phyloP scores from a whole-genome alignment of 495 filamentous ascomycete species.

The Hyaloscypha bicolor region DNA sequence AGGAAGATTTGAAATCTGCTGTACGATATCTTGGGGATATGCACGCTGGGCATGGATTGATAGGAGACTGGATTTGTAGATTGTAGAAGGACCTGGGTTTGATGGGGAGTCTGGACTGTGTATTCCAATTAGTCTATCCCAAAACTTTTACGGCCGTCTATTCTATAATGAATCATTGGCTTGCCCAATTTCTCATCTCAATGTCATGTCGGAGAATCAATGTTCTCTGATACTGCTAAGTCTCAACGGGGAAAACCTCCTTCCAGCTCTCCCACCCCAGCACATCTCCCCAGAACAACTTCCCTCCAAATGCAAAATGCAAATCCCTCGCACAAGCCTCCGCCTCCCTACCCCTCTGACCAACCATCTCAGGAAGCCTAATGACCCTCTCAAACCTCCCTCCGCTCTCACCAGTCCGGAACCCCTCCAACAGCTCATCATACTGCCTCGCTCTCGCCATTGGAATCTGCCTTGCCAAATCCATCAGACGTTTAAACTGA shows the following conservation, averaged over 20 bases:
- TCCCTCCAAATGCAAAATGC: constrained; percentile 24
- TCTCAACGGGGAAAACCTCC: background rate
- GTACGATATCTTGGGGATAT: background rate
- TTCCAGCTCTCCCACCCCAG: constrained; percentile 22
- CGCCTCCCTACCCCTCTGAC: constrained; percentile 1
- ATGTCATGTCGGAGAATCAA: background rate
- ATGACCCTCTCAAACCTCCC: constrained; percentile 20
- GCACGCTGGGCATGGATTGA: background rate
- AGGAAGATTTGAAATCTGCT: constrained; percentile 29
- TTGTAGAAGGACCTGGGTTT: background rate
- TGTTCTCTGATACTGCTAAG: background rate
- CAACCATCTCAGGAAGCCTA: background rate
- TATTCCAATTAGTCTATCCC: background rate
- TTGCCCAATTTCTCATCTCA: background rate
- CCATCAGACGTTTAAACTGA: background rate
- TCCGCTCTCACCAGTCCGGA: constrained; percentile 2
- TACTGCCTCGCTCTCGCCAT: background rate
- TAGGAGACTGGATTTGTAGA: background rate
- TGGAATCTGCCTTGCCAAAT: background rate
- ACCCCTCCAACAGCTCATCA: constrained; percentile 6
- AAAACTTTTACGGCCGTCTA: background rate
- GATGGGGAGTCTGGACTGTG: background rate
- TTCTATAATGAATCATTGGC: background rate
- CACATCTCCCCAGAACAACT: constrained; percentile 13
- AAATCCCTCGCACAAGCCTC: constrained; percentile 6